These are phyloP conservation scores for Clonostachys byssicola DNA, from an alignment of 2,329 filamentous ascomycete species.

Conservation along the genomic window DNA sequence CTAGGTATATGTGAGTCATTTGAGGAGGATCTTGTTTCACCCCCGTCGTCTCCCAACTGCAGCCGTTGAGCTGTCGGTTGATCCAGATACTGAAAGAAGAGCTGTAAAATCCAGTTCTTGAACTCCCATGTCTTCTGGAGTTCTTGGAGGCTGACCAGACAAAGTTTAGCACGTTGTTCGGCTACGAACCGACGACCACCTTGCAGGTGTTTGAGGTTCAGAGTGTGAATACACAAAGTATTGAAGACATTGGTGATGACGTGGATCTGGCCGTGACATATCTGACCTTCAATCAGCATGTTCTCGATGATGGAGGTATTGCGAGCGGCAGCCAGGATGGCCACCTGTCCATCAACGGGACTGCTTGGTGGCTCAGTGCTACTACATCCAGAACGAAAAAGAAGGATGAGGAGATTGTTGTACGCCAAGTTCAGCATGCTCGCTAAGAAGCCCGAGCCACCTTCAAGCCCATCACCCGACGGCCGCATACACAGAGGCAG, in stretches of 20 bases:
- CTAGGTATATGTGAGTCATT: no score
- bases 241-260: constrained; percentile 43
- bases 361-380: no score
- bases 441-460: constrained; percentile 28
- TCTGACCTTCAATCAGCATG: constrained; percentile 33
- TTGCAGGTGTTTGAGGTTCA: constrained; percentile 27
- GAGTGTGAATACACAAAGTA: constrained; percentile 41
- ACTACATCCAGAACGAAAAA: constrained; percentile 39
- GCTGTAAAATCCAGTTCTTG: constrained; percentile 40
- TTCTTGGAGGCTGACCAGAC: constrained; percentile 39
- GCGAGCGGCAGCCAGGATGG: constrained; percentile 35
- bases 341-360: no score
- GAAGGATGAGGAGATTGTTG: constrained; percentile 39
- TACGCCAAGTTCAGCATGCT: constrained; percentile 37
- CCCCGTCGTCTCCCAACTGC: no score
- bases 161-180: constrained; percentile 42
- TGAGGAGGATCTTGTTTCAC: no score
- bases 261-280: constrained; percentile 36
- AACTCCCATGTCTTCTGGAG: constrained; percentile 44
- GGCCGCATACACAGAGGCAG: constrained; percentile 16
- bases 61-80: constrained; percentile 37
- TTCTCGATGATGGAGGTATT: constrained; percentile 42
- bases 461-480: constrained; percentile 5
- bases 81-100: constrained; percentile 43
- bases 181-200: constrained; percentile 35